Conservation (phyloP, 106 monocot species). For the Alisma plantagoaquatica region DNA sequence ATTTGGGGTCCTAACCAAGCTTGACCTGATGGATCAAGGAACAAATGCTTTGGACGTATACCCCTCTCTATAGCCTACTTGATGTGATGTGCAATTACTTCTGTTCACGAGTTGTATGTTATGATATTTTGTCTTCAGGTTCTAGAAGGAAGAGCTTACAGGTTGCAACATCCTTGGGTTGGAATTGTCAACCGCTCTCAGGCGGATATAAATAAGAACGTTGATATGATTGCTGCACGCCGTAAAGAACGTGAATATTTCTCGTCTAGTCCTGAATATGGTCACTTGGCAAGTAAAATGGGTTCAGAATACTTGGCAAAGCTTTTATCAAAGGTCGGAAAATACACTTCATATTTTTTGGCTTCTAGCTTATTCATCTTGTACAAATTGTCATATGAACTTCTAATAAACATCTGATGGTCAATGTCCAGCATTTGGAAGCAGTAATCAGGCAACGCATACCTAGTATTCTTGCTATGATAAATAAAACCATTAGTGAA, state of each 20-base stretch:
- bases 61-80: background rate
- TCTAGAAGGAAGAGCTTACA: constrained; percentile 88
- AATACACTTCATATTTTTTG: constrained; percentile 3
- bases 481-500: constrained; percentile 95
- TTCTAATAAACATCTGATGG: background rate
- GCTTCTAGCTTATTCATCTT: background rate
- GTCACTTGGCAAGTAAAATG: constrained; percentile 92
- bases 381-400: background rate
- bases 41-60: constrained; percentile 97
- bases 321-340: constrained; percentile 73
- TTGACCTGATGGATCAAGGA: constrained; percentile 99
- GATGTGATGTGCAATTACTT: background rate
- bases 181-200: constrained; percentile 98
- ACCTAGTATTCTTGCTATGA: constrained; percentile 85
- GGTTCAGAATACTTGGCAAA: constrained; percentile 97
- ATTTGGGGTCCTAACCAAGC: constrained; percentile 98
- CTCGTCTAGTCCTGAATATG: constrained; percentile 85
- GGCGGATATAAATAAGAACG: constrained; percentile 97
- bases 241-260: constrained; percentile 94
- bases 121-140: constrained; percentile 42
- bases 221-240: constrained; percentile 91
- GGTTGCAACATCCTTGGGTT: constrained; percentile 96
- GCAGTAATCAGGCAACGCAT: constrained; percentile 74
- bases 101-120: too few relatives aligned
- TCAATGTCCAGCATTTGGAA: constrained; percentile 73